A percentile compares a stretch with the other conserved stretches of the same genome.
Evolutionary conservation across 2,329 filamentous ascomycete genomes (phyloP).

Genomic region (Phaeosphaeria sp.): DNA sequence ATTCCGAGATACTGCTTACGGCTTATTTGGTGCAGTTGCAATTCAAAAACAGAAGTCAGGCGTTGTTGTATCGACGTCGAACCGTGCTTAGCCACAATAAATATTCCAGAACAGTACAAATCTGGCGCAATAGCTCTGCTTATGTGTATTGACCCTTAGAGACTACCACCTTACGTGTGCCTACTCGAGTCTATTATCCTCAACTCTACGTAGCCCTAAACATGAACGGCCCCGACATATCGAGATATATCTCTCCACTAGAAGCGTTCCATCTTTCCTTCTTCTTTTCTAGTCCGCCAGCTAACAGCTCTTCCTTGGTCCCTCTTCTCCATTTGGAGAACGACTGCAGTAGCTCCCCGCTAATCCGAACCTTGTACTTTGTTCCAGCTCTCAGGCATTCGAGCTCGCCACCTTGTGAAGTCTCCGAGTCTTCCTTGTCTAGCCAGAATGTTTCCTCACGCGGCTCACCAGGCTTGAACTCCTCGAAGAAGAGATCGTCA

Average conservation of each 20-base stretch:
- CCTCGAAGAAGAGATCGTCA: constrained; percentile 8
- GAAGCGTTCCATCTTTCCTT: neutral
- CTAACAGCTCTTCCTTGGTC: neutral
- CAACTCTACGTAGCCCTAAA: neutral
- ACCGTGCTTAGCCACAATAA: neutral
- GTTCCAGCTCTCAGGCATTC: neutral
- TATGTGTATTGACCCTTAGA: neutral
- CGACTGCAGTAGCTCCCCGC: neutral
- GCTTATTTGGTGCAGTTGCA: no score
- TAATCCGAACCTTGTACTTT: neutral
- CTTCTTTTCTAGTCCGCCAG: neutral
- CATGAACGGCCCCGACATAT: neutral
- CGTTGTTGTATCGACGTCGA: no score
- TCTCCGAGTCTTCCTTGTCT: neutral
- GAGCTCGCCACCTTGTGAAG: neutral
- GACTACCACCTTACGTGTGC: neutral
- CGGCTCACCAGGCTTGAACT: constrained; percentile 10
- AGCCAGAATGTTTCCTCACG: constrained; percentile 8
- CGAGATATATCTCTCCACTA: neutral
- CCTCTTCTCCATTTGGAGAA: constrained; percentile 2
- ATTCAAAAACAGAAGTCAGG: no score
- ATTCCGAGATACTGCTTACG: no score
- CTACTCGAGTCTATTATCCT: neutral
- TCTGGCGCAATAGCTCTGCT: neutral
- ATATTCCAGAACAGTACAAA: neutral